Base-by-base conservation (phyloP, 2,329 filamentous ascomycete genomes). In the Verticillium dahliae region DNA sequence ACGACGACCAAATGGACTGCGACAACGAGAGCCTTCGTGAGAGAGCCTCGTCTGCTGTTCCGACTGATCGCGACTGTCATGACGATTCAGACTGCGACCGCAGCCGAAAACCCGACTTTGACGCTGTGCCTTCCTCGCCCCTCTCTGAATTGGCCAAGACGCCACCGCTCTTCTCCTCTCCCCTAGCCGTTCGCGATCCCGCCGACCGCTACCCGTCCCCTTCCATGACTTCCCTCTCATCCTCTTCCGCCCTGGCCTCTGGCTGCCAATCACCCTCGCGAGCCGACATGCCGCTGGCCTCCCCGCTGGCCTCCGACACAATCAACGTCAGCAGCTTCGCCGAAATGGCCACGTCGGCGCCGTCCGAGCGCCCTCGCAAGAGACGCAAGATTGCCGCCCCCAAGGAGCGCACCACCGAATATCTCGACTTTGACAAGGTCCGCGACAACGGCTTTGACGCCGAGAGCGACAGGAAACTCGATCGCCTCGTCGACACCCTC, bases 371-470 rank as follows among this genome's bases (percentile, higher is more conserved):
- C 41, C 90, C 91, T 37, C 79, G 87, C 60, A 97, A 96, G 80
- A 90, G 90, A 74, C 87, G 90, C 69, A 88, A 87, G 72, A 82
- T 89, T 61, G 79, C 81, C 62, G 81, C 84, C 62, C 71, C 80
- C 64, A 82, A 81, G 66, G 78, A 90, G 69, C 89, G 92, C 69
- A 92, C 85, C 22, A 96, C 93, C n/a, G 85, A 91, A 69, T 86
- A 90, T 71, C 82, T 99, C 45, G 88, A 97, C 74, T 78, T 98
- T 41, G 78, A 80, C 52, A 73, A 72, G 22, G 73, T 75, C 58
- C 76, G 82, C 13, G 76, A 85, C 55, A 77, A 78, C 45, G 78
- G 81, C 15, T 78, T 81, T 57, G 73, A 77, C 50, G 74, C 79
- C 58, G 79, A 83, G 54, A 67, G 65, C 41, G 85, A 94, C 64